These are phyloP conservation scores for Cystofilobasidium macerans DNA, from an alignment of 768 basidiomycete species.

Conservation along the genomic window DNA sequence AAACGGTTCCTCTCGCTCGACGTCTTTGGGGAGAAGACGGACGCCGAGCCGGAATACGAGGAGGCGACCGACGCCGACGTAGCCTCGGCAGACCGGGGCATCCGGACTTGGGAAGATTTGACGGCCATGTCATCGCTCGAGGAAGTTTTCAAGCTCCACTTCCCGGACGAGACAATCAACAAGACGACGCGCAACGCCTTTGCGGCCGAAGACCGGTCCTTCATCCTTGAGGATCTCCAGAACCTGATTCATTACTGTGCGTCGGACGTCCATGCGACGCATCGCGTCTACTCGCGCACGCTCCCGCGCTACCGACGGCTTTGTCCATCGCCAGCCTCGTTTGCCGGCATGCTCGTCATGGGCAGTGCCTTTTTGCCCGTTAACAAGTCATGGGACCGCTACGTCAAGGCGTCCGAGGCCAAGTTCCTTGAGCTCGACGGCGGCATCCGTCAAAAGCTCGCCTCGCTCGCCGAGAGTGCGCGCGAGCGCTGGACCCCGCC, in stretches of 20 bases:
- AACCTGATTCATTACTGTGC: constrained; percentile 78
- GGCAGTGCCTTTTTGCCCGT: constrained; percentile 83
- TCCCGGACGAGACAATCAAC: constrained; percentile 56
- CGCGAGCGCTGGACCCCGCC: constrained; percentile 37
- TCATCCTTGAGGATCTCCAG: constrained; percentile 54
- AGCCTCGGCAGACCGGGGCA: constrained; percentile 37
- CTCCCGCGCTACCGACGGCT: constrained; percentile 68
- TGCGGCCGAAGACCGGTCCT: constrained; percentile 55
- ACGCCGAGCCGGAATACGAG: neutral
- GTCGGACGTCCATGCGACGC: constrained; percentile 71
- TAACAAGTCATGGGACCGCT: constrained; percentile 76
- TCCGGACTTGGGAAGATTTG: constrained; percentile 79
- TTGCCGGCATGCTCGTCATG: constrained; percentile 84
- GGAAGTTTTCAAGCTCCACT: constrained; percentile 85
- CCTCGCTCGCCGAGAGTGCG: constrained; percentile 55
- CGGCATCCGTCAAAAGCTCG: constrained; percentile 52
- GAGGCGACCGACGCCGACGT: neutral
- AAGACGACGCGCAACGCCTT: constrained; percentile 69
- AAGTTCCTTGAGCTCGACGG: constrained; percentile 61
- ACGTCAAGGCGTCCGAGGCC: constrained; percentile 63
- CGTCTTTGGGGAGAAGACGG: constrained; percentile 4
- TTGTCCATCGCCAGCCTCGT: constrained; percentile 86
- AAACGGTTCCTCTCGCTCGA: constrained; percentile 8
- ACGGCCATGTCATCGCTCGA: constrained; percentile 83
- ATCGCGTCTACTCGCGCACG: constrained; percentile 62